phyloP scores from a whole-genome alignment of 1,139 yeast genomes.

The Yamadazyma diddensiae region DNA sequence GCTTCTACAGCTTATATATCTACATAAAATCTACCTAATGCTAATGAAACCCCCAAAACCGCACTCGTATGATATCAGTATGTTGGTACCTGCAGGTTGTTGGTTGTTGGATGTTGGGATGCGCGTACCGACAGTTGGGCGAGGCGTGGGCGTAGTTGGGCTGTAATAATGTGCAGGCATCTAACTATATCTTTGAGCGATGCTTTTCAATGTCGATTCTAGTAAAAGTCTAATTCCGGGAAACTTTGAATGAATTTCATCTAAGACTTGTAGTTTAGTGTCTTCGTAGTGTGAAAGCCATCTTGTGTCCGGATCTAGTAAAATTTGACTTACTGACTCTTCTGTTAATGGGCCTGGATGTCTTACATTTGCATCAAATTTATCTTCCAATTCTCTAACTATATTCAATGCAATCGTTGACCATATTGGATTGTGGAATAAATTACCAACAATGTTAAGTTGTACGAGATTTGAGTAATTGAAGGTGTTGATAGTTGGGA shows the following conservation, averaged over 20 bases:
- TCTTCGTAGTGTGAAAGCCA: constrained; percentile 40
- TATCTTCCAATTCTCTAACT: constrained; percentile 49
- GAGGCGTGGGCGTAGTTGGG: too few species aligned
- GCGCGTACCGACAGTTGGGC: too few species aligned
- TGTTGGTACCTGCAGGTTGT: constrained; percentile 2
- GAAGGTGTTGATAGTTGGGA: constrained; percentile 34
- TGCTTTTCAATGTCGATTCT: constrained; percentile 44
- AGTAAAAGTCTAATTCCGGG: constrained; percentile 43
- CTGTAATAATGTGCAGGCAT: too few species aligned
- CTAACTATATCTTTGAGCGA: constrained; percentile 15
- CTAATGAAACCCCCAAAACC: too few species aligned
- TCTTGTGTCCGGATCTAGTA: constrained; percentile 26
- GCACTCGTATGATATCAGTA: constrained; percentile 2
- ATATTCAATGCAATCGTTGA: constrained; percentile 43
- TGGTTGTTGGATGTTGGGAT: constrained; percentile 4
- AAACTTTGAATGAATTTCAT: constrained; percentile 33
- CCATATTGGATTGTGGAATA: constrained; percentile 57
- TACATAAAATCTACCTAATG: too few species aligned
- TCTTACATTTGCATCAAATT: constrained; percentile 23
- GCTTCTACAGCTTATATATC: too few species aligned
- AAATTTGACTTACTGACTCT: constrained; percentile 21
- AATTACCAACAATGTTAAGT: constrained; percentile 41
- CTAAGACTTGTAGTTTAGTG: constrained; percentile 36
- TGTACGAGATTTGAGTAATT: constrained; percentile 21
- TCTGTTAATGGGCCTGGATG: constrained; percentile 48